Base-by-base conservation (phyloP, 2,329 filamentous ascomycete genomes). In the Hansfordia pulvinata region DNA sequence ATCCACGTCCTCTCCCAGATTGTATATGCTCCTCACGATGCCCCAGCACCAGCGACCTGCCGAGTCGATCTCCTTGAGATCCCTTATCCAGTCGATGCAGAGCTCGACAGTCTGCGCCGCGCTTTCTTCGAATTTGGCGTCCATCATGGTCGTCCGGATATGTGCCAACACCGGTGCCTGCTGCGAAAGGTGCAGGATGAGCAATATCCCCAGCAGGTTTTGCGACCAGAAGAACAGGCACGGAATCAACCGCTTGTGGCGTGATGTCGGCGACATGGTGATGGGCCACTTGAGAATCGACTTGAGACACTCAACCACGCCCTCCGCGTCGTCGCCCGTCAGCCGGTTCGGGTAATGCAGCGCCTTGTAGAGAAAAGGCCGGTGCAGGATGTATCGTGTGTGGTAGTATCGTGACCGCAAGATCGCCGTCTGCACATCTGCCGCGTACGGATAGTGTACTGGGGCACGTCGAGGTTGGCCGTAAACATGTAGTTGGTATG, bases 161-260 rank as follows among this genome's bases (percentile, higher is more conserved):
- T 55, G 48, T 14, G 47, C 39, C 20, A 76, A 40, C 30, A 65
- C 58, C 2, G 57, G 55, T 23, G 67, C 60, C 30, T 64, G 60
- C 11, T 52, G 54, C 9, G 63, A 64, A 35, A 74, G 51, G 22
- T 69, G 62, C 19, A 76, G 40, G 11, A 76, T 52, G 23, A 76
- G 38, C 14, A 76, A 49, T 14, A 73, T 63, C 4, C 64, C 64
- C 23, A 76, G 54, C 21, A 76, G 56, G 32, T 71, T 72, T 35
- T 75, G 69, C 7, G 67, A 69, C 63, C 70, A 76, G 28, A 69
- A 67, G 40, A 72, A 75, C 2, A 68, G 39, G 30, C 64, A 62
- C 1, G 70, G 69, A 1, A 76, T 49, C 5, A 76, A 53, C 19
- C 69, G 52, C 45, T 76, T 76, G 42, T 62, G 62, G 28, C 60